A percentile compares a stretch with the other conserved stretches of the same genome.
Conservation (phyloP, 192 early-diverging fungal genomes). For the Rhizophagus clarus region DNA sequence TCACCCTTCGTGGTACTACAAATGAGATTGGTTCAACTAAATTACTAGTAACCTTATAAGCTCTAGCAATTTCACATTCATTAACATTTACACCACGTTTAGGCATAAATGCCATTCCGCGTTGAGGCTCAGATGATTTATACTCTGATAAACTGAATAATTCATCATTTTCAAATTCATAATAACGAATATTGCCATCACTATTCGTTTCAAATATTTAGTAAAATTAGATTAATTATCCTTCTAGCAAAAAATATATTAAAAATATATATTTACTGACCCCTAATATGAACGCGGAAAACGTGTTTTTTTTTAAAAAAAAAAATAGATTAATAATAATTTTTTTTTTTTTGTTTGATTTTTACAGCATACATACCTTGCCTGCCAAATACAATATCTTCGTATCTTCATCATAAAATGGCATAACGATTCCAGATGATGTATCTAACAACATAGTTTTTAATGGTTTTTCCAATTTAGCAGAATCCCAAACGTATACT, state of each 20-base stretch:
- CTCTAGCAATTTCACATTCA: conserved; percentile 90
- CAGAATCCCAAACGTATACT: conserved; percentile 86
- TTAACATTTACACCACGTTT: conserved; percentile 86
- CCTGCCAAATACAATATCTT: conserved; percentile 93
- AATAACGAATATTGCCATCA: conserved; percentile 99
- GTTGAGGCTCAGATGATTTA: conserved; percentile 88
- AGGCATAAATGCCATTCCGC: conserved; percentile 91
- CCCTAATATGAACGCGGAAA: not conserved
- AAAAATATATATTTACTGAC: not conserved
- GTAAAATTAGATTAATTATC: not conserved
- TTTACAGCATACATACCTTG: conserved; percentile 60
- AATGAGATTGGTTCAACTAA: conserved; percentile 96
- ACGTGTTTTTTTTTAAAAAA: not conserved
- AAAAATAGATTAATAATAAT: conserved; percentile 8
- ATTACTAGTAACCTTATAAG: conserved; percentile 90
- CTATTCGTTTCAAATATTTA: conserved; percentile 42
- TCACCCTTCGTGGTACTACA: conserved; percentile 92
- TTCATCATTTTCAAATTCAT: conserved; percentile 95
- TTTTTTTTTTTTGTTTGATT: not conserved
- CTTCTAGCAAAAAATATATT: not conserved
- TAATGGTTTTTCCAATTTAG: conserved; percentile 69
- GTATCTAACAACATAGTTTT: conserved; percentile 82
- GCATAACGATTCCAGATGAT: conserved; percentile 95
- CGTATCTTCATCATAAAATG: conserved; percentile 91
- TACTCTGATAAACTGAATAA: conserved; percentile 86